phyloP scores from a whole-genome alignment of 2,329 filamentous ascomycete species.

The Emmonsiellopsis sp. region DNA sequence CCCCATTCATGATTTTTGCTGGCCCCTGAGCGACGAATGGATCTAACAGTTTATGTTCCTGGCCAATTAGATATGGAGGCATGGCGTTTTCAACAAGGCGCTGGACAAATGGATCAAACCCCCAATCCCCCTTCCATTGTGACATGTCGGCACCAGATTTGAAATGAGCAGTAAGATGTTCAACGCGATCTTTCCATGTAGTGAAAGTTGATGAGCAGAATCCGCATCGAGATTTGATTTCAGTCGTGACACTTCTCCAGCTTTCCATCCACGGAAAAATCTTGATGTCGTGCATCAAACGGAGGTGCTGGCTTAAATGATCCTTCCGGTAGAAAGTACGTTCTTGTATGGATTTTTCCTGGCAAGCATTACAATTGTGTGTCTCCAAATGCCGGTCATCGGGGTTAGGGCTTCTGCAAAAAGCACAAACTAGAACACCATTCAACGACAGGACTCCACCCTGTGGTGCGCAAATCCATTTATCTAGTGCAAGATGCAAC shows the following conservation, averaged over 20 bases:
- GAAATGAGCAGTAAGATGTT: slow-evolving; percentile 32
- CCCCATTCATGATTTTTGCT: neutral
- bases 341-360: slow-evolving; percentile 50
- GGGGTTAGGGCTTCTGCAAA: slow-evolving; percentile 47
- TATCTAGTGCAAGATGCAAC: slow-evolving; percentile 46
- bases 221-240: slow-evolving; percentile 42
- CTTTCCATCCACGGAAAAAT: slow-evolving; percentile 46
- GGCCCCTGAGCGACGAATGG: slow-evolving; percentile 18
- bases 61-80: slow-evolving; percentile 28
- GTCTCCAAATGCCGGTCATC: slow-evolving; percentile 47
- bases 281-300: slow-evolving; percentile 50
- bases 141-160: slow-evolving; percentile 28
- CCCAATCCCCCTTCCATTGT: slow-evolving; percentile 33
- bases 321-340: slow-evolving; percentile 55
- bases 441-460: slow-evolving; percentile 43
- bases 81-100: slow-evolving; percentile 28
- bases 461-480: slow-evolving; percentile 51
- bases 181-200: slow-evolving; percentile 36
- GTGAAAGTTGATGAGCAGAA: slow-evolving; percentile 32
- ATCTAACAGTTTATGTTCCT: slow-evolving; percentile 23
- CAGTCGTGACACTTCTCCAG: slow-evolving; percentile 48
- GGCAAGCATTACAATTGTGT: slow-evolving; percentile 50
- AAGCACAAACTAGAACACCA: slow-evolving; percentile 47
- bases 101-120: slow-evolving; percentile 28
- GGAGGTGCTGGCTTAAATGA: slow-evolving; percentile 52